phyloP scores from a whole-genome alignment of 1,139 yeast genomes.

The Eremothecium coryli region DNA sequence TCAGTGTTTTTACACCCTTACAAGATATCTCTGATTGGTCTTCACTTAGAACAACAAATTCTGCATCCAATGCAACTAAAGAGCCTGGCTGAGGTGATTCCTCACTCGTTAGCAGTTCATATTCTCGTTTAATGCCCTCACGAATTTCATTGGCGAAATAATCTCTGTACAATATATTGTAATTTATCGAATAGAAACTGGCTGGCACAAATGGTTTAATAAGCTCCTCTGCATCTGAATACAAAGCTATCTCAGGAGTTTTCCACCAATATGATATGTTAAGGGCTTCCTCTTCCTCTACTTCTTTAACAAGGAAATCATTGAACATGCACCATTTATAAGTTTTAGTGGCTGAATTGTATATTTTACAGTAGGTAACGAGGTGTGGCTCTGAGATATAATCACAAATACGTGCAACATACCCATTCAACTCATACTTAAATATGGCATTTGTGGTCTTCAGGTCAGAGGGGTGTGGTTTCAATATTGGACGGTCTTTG shows the following conservation, averaged over 20 bases:
- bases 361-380: slow-evolving; percentile 50
- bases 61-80: slow-evolving; percentile 91
- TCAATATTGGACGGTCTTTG: slow-evolving; percentile 35
- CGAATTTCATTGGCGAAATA: slow-evolving; percentile 67
- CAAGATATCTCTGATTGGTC: slow-evolving; percentile 72
- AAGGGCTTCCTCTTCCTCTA: slow-evolving; percentile 59
- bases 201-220: slow-evolving; percentile 34
- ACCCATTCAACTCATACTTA: slow-evolving; percentile 55
- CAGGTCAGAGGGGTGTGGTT: slow-evolving; percentile 32
- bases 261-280: slow-evolving; percentile 72
- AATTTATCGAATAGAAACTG: slow-evolving; percentile 40
- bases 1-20: slow-evolving; percentile 57
- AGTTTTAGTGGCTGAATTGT: slow-evolving; percentile 24
- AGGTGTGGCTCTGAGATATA: slow-evolving; percentile 47
- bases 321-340: slow-evolving; percentile 76
- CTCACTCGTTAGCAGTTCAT: slow-evolving; percentile 49
- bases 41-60: slow-evolving; percentile 75
- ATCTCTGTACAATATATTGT: slow-evolving; percentile 61
- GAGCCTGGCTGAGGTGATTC: slow-evolving; percentile 73
- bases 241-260: slow-evolving; percentile 65
- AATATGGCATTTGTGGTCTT: slow-evolving; percentile 29
- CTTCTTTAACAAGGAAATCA: slow-evolving; percentile 79
- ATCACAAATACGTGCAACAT: slow-evolving; percentile 58
- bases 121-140: slow-evolving; percentile 50
- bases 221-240: slow-evolving; percentile 40